Conservation (phyloP, 352 stramenopile genomes). For the Pythium catenulatum region DNA sequence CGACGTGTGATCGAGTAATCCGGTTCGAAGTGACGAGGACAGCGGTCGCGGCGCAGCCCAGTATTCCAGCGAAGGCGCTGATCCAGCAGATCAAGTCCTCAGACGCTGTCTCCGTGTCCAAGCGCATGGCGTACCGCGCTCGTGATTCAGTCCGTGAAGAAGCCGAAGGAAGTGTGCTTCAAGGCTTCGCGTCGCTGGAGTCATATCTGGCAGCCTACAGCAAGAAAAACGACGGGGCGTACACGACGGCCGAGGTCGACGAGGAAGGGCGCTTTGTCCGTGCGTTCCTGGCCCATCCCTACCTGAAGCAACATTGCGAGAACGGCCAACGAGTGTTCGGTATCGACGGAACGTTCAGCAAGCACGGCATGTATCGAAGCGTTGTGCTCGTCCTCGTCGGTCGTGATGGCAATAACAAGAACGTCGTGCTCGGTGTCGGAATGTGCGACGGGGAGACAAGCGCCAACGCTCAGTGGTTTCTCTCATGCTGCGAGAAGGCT, state of each 20-base stretch:
- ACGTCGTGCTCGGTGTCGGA: conserved; percentile 22
- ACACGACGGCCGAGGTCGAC: conserved; percentile 3
- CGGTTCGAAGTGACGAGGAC: background rate
- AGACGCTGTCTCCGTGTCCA: background rate
- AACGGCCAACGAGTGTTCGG: conserved; percentile 27
- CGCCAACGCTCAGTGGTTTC: conserved; percentile 26
- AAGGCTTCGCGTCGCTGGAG: background rate
- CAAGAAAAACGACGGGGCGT: background rate
- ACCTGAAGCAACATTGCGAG: background rate
- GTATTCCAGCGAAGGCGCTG: background rate
- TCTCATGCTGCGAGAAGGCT: background rate
- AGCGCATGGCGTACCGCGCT: background rate
- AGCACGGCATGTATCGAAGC: conserved; percentile 19
- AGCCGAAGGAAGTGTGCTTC: background rate
- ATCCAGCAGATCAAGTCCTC: background rate
- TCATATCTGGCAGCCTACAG: background rate
- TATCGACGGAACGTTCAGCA: conserved; percentile 41
- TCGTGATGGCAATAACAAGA: conserved; percentile 17
- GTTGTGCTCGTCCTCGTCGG: conserved; percentile 22
- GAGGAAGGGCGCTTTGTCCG: conserved; percentile 19
- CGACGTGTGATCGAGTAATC: background rate
- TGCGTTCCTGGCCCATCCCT: conserved; percentile 34
- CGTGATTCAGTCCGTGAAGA: background rate
- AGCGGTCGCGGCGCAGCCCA: background rate
- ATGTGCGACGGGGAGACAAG: conserved; percentile 11